These are phyloP conservation scores for Monilinia fructicola DNA, from an alignment of 2,329 filamentous ascomycete species.

Conservation along the genomic window DNA sequence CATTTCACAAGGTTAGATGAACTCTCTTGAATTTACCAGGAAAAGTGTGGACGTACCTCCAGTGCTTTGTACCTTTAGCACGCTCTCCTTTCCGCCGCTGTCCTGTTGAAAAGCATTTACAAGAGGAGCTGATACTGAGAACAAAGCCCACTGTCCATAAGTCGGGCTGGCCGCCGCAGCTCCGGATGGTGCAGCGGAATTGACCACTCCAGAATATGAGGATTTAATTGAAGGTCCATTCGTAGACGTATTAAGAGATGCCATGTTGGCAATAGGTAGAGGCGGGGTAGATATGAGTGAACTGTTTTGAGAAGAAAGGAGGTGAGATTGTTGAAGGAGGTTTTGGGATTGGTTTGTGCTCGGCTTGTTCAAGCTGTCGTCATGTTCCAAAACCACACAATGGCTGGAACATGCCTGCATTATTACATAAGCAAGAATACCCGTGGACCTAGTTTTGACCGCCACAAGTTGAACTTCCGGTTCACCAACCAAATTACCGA, in stretches of 20 bases:
- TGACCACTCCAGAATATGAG: slow-evolving; percentile 70
- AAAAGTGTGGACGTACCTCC: slow-evolving; percentile 58
- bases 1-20: slow-evolving; percentile 16
- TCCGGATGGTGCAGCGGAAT: slow-evolving; percentile 57
- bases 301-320: not conserved
- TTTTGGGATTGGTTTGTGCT: slow-evolving; percentile 17
- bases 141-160: slow-evolving; percentile 89
- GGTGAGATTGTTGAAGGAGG: slow-evolving; percentile 6
- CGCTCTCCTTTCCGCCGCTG: slow-evolving; percentile 81
- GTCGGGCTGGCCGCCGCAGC: slow-evolving; percentile 69
- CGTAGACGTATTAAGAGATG: slow-evolving; percentile 75
- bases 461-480: slow-evolving; percentile 7
- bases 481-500: slow-evolving; percentile 10
- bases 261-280: slow-evolving; percentile 53
- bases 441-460: slow-evolving; percentile 3
- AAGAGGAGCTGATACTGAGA: slow-evolving; percentile 88
- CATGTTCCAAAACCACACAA: slow-evolving; percentile 7
- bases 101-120: slow-evolving; percentile 89
- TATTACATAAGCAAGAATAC: slow-evolving; percentile 17
- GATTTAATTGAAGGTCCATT: slow-evolving; percentile 83
- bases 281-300: not conserved
- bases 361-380: slow-evolving; percentile 21
- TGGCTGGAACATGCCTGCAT: slow-evolving; percentile 13
- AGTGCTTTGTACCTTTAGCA: slow-evolving; percentile 89
- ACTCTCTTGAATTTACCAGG: not conserved